Evolutionary conservation across 805 yeast genomes (phyloP).

Genomic region (Aciculoconidium aculeatum): DNA sequence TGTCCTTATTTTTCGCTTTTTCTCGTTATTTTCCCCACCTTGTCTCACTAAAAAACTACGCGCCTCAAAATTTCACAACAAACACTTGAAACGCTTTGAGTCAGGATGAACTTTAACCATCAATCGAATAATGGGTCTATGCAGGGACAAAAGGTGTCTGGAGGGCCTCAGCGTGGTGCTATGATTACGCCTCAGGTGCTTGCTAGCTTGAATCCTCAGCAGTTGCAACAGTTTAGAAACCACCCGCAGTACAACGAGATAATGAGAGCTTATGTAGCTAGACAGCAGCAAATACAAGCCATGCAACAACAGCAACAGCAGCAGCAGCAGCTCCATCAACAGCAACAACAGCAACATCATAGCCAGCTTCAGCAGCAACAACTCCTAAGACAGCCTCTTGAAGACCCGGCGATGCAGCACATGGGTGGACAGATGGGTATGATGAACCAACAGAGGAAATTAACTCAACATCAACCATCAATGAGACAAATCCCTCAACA

Average conservation of each 20-base stretch:
- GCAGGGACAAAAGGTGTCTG: conserved; percentile 16
- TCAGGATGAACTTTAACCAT: conserved; percentile 15
- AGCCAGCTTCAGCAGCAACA: conserved; percentile 5
- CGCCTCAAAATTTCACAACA: no score
- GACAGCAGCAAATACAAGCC: conserved; percentile 32
- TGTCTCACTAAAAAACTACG: no score
- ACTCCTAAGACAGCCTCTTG: conserved; percentile 4
- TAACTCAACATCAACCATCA: neutral
- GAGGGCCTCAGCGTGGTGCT: conserved; percentile 13
- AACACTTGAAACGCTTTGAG: no score
- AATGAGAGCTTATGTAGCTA: conserved; percentile 34
- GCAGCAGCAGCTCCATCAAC: conserved; percentile 13
- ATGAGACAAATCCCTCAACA: conserved; percentile 1
- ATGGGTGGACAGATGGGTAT: no score
- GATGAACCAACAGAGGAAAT: no score
- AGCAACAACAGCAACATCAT: conserved; percentile 8
- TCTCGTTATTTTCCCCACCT: no score
- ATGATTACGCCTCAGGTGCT: conserved; percentile 21
- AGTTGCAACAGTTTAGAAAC: conserved; percentile 34
- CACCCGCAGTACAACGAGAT: conserved; percentile 40
- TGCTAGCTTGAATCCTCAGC: conserved; percentile 34
- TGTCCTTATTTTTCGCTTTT: no score
- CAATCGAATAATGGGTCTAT: conserved; percentile 3
- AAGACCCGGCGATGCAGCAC: conserved; percentile 5
- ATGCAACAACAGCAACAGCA: conserved; percentile 26